These are phyloP conservation scores for Colletotrichum australisinense DNA, from an alignment of 2,329 filamentous ascomycete species.

Conservation along the genomic window DNA sequence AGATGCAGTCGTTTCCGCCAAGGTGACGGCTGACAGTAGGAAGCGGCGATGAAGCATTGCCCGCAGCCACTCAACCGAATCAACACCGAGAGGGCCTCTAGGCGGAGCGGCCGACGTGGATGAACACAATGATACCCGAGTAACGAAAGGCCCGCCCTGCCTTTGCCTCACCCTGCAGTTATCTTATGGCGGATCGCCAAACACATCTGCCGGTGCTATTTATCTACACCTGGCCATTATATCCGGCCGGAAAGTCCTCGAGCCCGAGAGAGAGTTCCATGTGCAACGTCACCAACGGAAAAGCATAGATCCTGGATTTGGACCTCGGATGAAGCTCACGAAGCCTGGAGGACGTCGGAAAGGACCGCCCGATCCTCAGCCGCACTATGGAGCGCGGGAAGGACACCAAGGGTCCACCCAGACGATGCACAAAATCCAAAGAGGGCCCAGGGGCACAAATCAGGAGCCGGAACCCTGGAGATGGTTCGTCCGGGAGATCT, in stretches of 20 bases:
- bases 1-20: slow-evolving; percentile 24
- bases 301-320: not conserved
- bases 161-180: slow-evolving; percentile 8
- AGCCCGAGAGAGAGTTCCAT: not conserved
- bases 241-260: not conserved
- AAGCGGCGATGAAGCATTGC: not conserved
- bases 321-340: not conserved
- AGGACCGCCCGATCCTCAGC: not conserved
- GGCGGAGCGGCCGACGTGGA: slow-evolving; percentile 6
- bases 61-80: not conserved
- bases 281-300: not conserved
- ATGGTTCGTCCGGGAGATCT: not conserved
- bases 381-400: not conserved
- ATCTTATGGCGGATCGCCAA: not conserved
- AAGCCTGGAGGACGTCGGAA: not conserved
- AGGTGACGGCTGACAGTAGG: slow-evolving; percentile 1
- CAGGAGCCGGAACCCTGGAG: no score
- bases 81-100: not conserved
- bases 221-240: not conserved
- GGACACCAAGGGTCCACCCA: not conserved
- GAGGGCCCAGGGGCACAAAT: not conserved
- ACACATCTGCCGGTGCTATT: not conserved
- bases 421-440: not conserved
- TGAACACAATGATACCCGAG: slow-evolving; percentile 27
- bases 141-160: slow-evolving; percentile 8